These are phyloP conservation scores for Epithele typhae DNA, from an alignment of 768 basidiomycete species.

Conservation along the genomic window DNA sequence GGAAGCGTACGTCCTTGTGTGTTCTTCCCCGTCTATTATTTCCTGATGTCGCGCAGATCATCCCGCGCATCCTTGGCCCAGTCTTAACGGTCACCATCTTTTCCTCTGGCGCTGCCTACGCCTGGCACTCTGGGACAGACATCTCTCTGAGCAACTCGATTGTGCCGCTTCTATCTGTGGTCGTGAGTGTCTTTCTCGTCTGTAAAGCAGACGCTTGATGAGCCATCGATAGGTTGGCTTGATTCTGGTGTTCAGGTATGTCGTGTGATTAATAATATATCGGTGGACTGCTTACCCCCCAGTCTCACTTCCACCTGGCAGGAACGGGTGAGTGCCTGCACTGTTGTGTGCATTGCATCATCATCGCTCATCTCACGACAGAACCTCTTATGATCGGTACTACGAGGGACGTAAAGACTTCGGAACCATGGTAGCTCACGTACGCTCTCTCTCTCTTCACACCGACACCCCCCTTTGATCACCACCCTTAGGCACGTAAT, in stretches of 20 bases:
- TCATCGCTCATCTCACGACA: conserved; percentile 24
- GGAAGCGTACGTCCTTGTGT: conserved; percentile 57
- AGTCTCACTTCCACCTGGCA: conserved; percentile 23
- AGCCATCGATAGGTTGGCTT: conserved; percentile 67
- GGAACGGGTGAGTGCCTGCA: conserved; percentile 59
- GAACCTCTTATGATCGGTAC: conserved; percentile 82
- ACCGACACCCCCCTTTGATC: background rate
- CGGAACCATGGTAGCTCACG: conserved; percentile 62
- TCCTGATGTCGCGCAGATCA: conserved; percentile 44
- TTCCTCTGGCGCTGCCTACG: conserved; percentile 56
- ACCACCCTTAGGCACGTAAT: conserved; percentile 50
- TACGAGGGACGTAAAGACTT: conserved; percentile 90
- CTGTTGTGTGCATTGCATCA: background rate
- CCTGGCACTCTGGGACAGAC: conserved; percentile 49
- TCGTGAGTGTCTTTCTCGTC: conserved; percentile 46
- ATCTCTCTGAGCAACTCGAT: conserved; percentile 77
- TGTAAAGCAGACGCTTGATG: background rate
- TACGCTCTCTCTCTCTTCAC: conserved; percentile 19
- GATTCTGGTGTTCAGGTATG: conserved; percentile 81
- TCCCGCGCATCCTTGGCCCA: conserved; percentile 70
- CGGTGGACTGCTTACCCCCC: background rate
- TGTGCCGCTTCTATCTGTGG: conserved; percentile 84
- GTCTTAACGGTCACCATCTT: conserved; percentile 82
- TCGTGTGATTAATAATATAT: conserved; percentile 6
- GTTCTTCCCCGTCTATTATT: background rate